Evolutionary conservation across 2,329 filamentous ascomycete species (phyloP), one percentile per base, ranked within the genome.

Genomic region (Mycogone perniciosa): DNA sequence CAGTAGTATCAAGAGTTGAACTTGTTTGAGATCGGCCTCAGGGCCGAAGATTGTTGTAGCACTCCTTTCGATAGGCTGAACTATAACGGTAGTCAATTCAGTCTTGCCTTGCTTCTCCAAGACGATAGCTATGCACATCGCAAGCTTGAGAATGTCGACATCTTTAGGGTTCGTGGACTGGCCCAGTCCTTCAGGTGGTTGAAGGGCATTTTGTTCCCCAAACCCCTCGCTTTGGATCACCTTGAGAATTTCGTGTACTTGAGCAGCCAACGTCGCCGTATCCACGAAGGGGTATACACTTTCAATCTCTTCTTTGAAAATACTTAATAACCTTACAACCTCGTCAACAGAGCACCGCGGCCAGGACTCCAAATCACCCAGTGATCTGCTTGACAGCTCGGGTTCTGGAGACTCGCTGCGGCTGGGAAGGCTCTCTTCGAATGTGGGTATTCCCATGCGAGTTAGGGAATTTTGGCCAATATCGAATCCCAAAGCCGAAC

Each of bases 281-380:
- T 67, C 62, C 2, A 64, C 60, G 31, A 66, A 69, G 0, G 67
- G 67, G 33, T 69, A 68, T 0, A 70, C 61, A 0, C 62, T 62
- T 26, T 71, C 70, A 26, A 71, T 62, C 39, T 71, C 69, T 37
- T 72, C 70, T n/a, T 67, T 62, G 29, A 67, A 72, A 4, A 67
- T 62, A 6, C 63, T 57, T n/a, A 70, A 54, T 31, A 71, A 61
- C 30, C 67, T 56, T 0, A 59, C 50, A 0, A 69, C 38, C n/a
- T 70, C 67, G 1, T 53, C 55, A 0, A 57, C 48, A 5, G 55
- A 54, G 31, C 58, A 61, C 1, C 46, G 50, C 2, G 56, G 43
- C 62, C 64, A 64, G 43, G 65, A 62, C 0, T 57, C 48, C 0
- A 52, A 10, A 3, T 61, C 59, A 0, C 55, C 56, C 0, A 52